phyloP scores from a whole-genome alignment of 495 filamentous ascomycete species.

The Penicillium antarcticum region DNA sequence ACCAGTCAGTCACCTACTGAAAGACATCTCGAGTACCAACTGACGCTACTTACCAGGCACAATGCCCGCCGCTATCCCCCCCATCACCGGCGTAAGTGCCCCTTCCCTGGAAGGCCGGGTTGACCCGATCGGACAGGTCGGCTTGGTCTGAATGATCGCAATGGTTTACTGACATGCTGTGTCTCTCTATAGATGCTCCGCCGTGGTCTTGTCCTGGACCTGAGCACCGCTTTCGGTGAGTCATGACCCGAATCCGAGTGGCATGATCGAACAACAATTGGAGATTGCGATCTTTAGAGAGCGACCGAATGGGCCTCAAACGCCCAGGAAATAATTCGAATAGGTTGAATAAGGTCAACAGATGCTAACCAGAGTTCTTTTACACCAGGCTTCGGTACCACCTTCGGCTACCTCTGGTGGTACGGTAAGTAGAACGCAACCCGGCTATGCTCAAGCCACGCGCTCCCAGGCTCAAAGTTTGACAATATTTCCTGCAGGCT shows the following conservation, averaged over 20 bases:
- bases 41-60: slow-evolving; percentile 25
- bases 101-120: slow-evolving; percentile 19
- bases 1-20: slow-evolving; percentile 13
- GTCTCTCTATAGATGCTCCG: slow-evolving; percentile 60
- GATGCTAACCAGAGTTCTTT: slow-evolving; percentile 7
- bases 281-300: background rate
- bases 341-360: background rate
- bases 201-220: slow-evolving; percentile 69
- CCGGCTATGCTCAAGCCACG: background rate
- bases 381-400: slow-evolving; percentile 59
- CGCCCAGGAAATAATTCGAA: background rate
- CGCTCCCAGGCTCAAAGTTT: background rate
- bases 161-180: slow-evolving; percentile 6
- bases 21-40: slow-evolving; percentile 9
- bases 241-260: slow-evolving; percentile 18
- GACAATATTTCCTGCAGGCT: slow-evolving; percentile 46
- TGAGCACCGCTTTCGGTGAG: slow-evolving; percentile 73
- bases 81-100: slow-evolving; percentile 49
- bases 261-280: slow-evolving; percentile 17
- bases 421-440: slow-evolving; percentile 60
- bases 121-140: slow-evolving; percentile 20
- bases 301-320: background rate
- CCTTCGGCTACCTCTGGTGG: slow-evolving; percentile 76
- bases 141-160: background rate
- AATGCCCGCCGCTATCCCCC: slow-evolving; percentile 45